A percentile compares a stretch with the other conserved stretches of the same genome.
These are phyloP conservation scores for Globisporangium nodosum DNA, from an alignment of 352 stramenopile species.

Conservation along the genomic window DNA sequence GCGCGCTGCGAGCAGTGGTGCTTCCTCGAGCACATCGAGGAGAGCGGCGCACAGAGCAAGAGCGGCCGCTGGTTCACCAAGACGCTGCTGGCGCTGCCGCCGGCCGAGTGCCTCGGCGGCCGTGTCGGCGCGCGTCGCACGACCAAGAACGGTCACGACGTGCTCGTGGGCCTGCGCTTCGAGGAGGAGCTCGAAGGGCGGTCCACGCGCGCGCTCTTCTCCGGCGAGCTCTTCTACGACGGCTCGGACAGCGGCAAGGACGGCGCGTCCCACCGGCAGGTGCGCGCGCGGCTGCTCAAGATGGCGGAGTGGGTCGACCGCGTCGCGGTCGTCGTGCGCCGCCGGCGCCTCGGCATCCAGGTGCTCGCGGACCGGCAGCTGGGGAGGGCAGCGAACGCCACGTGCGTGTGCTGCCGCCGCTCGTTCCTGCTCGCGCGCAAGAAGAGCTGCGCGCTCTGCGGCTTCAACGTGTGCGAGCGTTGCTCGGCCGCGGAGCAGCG, in stretches of 20 bases:
- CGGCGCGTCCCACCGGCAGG: conserved; percentile 8
- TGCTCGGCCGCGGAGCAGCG: conserved; percentile 25
- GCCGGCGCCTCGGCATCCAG: conserved; percentile 45
- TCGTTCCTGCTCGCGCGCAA: conserved; percentile 24
- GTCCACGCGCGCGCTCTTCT: conserved; percentile 34
- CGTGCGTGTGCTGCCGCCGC: conserved; percentile 36
- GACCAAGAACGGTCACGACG: conserved; percentile 25
- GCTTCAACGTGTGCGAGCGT: conserved; percentile 23
- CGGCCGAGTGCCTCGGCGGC: conserved; percentile 14
- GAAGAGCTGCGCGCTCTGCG: conserved; percentile 23
- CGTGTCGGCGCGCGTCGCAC: neutral
- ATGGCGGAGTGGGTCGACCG: conserved; percentile 19
- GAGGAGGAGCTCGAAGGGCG: conserved; percentile 27
- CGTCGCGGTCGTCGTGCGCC: conserved; percentile 30
- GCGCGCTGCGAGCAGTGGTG: conserved; percentile 35
- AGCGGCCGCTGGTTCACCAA: conserved; percentile 17
- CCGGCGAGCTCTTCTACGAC: conserved; percentile 24
- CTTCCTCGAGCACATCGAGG: conserved; percentile 24
- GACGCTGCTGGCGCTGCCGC: conserved; percentile 25
- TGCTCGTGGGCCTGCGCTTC: conserved; percentile 40
- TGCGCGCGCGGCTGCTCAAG: conserved; percentile 14
- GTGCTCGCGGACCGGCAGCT: conserved; percentile 32
- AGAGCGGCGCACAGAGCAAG: neutral
- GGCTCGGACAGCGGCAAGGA: neutral
- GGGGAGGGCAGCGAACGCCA: conserved; percentile 14